Evolutionary conservation across 352 stramenopile species (phyloP).

Genomic region (Phytophthora niederhauseri): DNA sequence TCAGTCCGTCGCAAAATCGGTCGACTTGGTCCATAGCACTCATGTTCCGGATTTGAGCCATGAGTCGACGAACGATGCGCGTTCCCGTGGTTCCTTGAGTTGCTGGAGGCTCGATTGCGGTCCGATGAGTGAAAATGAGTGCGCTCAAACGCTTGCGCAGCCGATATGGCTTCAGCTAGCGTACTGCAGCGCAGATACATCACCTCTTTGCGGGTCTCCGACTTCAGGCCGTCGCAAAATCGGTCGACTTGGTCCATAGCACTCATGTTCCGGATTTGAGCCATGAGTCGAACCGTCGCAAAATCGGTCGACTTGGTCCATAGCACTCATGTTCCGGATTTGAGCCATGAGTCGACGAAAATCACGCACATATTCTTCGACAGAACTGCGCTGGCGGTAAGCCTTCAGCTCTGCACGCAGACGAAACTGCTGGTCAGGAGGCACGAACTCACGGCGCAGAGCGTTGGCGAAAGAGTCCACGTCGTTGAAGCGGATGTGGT

Average conservation of each 20-base stretch:
- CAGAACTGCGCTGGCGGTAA: background rate
- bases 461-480: background rate
- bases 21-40: background rate
- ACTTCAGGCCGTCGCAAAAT: background rate
- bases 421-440: background rate
- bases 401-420: background rate
- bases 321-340: background rate
- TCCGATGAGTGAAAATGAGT: background rate
- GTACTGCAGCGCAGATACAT: background rate
- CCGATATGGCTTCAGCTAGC: background rate
- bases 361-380: background rate
- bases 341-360: background rate
- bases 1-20: background rate
- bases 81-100: background rate
- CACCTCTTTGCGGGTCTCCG: background rate
- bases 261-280: background rate
- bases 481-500: background rate
- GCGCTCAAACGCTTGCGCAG: background rate
- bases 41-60: background rate
- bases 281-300: background rate
- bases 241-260: background rate
- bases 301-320: background rate
- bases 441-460: background rate
- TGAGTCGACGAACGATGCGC: background rate
- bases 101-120: background rate